These are phyloP conservation scores for Malus hybrid DNA, from an alignment of 331 rosid species.

Conservation along the genomic window DNA sequence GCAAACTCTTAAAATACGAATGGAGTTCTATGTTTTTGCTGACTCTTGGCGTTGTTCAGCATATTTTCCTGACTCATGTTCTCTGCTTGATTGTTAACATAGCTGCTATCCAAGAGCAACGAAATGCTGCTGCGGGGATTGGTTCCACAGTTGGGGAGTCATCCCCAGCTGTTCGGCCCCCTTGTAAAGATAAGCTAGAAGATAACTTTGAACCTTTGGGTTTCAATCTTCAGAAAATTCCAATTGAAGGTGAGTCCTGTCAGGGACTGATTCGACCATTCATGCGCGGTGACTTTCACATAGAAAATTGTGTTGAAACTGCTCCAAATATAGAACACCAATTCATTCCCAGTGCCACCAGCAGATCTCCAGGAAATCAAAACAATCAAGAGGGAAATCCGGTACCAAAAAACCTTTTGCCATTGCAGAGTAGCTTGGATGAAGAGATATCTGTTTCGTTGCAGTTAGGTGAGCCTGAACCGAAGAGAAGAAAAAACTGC, in stretches of 20 bases:
- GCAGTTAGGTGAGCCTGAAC: conserved; percentile 74
- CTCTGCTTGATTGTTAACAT: conserved; percentile 18
- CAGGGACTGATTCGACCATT: conserved; percentile 29
- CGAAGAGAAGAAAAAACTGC: conserved; percentile 62
- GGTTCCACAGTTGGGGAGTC: conserved; percentile 87
- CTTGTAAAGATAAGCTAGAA: conserved; percentile 46
- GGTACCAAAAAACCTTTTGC: conserved; percentile 44
- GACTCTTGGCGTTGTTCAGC: conserved; percentile 8
- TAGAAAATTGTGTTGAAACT: conserved; percentile 41
- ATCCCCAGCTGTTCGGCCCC: conserved; percentile 44
- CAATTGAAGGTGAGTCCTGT: conserved; percentile 41
- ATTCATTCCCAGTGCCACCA: conserved; percentile 52
- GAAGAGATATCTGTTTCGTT: conserved; percentile 65
- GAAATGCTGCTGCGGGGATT: conserved; percentile 51
- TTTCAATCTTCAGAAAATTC: conserved; percentile 42
- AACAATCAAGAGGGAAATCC: conserved; percentile 39
- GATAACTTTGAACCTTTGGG: conserved; percentile 46
- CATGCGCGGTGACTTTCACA: conserved; percentile 32
- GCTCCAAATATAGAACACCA: conserved; percentile 61
- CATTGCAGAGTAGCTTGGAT: conserved; percentile 42
- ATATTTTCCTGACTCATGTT: conserved; percentile 8
- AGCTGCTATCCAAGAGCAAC: conserved; percentile 62
- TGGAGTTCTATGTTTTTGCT: conserved; percentile 13
- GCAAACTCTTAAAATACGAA: not conserved
- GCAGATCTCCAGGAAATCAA: conserved; percentile 37